These are phyloP conservation scores for Rhynchospora tenuis DNA, from an alignment of 176 grass and related monocot genomes.

Conservation along the genomic window DNA sequence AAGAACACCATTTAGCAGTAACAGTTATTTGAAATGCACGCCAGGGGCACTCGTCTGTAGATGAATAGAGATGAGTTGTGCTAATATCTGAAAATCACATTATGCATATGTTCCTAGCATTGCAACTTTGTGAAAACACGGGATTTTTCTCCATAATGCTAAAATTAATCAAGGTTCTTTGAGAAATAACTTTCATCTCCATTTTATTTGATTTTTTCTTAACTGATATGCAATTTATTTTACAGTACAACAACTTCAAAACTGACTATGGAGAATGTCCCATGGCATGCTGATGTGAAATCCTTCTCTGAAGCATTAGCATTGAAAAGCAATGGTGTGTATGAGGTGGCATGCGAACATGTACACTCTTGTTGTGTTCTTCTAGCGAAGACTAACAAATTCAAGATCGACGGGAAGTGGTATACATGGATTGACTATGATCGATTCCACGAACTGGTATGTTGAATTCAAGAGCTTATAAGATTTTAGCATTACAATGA, in stretches of 20 bases:
- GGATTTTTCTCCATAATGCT: not conserved
- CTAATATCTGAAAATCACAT: not conserved
- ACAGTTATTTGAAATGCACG: not conserved
- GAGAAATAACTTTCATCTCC: slow-evolving; percentile 1
- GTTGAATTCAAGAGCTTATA: slow-evolving; percentile 3
- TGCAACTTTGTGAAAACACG: not conserved
- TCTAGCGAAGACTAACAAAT: slow-evolving; percentile 71
- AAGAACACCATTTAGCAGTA: not conserved
- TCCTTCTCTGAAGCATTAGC: slow-evolving; percentile 82
- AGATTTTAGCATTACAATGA: not conserved
- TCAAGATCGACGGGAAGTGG: slow-evolving; percentile 87
- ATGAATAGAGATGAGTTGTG: not conserved
- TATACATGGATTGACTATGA: slow-evolving; percentile 96
- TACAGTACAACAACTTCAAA: slow-evolving; percentile 87
- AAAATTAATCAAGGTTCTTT: not conserved
- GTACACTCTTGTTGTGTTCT: slow-evolving; percentile 94
- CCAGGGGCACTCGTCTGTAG: not conserved
- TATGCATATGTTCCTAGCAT: not conserved
- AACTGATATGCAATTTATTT: not conserved
- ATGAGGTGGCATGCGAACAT: slow-evolving; percentile 91
- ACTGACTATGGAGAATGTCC: slow-evolving; percentile 98
- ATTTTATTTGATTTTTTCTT: not conserved
- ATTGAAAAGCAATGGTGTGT: slow-evolving; percentile 56
- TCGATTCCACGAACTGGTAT: slow-evolving; percentile 83
- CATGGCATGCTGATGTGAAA: slow-evolving; percentile 92